These are phyloP conservation scores for Pythium monospermum DNA, from an alignment of 352 stramenopile species.

Conservation along the genomic window DNA sequence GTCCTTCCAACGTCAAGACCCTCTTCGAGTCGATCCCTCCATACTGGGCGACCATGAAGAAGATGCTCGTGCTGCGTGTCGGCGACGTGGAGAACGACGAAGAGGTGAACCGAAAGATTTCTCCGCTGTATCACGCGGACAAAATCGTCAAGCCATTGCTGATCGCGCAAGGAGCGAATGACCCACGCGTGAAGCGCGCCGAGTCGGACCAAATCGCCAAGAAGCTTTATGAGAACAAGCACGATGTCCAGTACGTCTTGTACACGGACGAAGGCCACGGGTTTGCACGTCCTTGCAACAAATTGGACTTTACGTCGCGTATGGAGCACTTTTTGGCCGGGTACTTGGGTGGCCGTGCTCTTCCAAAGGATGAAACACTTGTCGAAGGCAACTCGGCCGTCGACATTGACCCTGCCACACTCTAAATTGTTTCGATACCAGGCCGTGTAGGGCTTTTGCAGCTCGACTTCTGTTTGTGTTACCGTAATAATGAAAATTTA, in stretches of 20 bases:
- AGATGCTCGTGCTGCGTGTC: constrained; percentile 36
- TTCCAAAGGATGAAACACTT: constrained; percentile 19
- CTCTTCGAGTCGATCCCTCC: constrained; percentile 36
- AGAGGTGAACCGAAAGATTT: constrained; percentile 36
- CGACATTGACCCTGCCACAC: constrained; percentile 25
- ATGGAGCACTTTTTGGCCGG: constrained; percentile 31
- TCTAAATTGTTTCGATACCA: constrained; percentile 17
- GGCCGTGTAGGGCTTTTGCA: too few species aligned
- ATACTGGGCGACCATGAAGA: constrained; percentile 37
- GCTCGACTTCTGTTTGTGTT: too few species aligned
- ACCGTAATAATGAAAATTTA: too few species aligned
- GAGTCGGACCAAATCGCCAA: constrained; percentile 77
- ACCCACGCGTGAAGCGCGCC: constrained; percentile 65
- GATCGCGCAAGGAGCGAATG: constrained; percentile 77
- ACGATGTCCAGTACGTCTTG: constrained; percentile 74
- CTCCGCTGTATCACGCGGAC: constrained; percentile 66
- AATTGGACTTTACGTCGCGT: constrained; percentile 56
- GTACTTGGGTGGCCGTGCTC: constrained; percentile 27
- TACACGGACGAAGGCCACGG: constrained; percentile 82
- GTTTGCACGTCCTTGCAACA: constrained; percentile 59
- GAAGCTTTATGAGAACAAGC: constrained; percentile 55
- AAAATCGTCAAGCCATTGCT: constrained; percentile 74
- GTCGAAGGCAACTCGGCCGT: constrained; percentile 28
- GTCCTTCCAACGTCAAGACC: constrained; percentile 39
- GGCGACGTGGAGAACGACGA: constrained; percentile 36